A percentile compares a stretch with the other conserved stretches of the same genome.
Evolutionary conservation across 768 basidiomycete species (phyloP).

Genomic region (Suillus discolor): DNA sequence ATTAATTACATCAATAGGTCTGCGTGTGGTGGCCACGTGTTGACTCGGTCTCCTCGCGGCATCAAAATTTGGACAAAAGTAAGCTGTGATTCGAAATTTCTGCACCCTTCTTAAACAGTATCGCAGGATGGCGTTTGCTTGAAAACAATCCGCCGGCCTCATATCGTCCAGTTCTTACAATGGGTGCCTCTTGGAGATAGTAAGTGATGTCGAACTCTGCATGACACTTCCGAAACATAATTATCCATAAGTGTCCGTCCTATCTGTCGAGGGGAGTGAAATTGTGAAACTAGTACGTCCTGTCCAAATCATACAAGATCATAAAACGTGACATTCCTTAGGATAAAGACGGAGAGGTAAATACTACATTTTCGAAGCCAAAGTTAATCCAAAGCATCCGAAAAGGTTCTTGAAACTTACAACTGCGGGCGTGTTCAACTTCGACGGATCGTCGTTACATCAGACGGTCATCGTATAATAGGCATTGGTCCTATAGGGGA

Average conservation of each 20-base stretch:
- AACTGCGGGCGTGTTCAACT: slow-evolving; percentile 47
- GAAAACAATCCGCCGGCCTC: slow-evolving; percentile 50
- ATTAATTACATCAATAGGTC: slow-evolving; percentile 37
- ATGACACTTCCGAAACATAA: slow-evolving; percentile 11
- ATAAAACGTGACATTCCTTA: slow-evolving; percentile 23
- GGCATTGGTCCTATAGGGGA: slow-evolving; percentile 51
- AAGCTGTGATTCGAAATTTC: not conserved
- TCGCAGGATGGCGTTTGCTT: slow-evolving; percentile 50
- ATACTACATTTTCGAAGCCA: not conserved
- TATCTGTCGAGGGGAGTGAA: slow-evolving; percentile 54
- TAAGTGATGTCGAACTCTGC: slow-evolving; percentile 20
- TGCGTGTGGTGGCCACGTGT: slow-evolving; percentile 44
- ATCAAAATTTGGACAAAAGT: slow-evolving; percentile 57
- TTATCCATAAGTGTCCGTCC: slow-evolving; percentile 37
- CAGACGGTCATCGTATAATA: slow-evolving; percentile 47
- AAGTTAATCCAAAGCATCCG: not conserved
- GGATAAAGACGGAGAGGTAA: slow-evolving; percentile 48
- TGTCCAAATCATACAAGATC: slow-evolving; percentile 13
- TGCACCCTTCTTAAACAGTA: not conserved
- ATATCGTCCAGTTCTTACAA: slow-evolving; percentile 48
- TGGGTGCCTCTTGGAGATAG: slow-evolving; percentile 55
- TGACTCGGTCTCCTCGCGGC: slow-evolving; percentile 50
- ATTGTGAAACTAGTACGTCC: slow-evolving; percentile 46
- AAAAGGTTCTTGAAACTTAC: slow-evolving; percentile 43
- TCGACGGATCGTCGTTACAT: slow-evolving; percentile 52